phyloP scores from a whole-genome alignment of 768 basidiomycete species.

The Tricholoma bakamatsutake region DNA sequence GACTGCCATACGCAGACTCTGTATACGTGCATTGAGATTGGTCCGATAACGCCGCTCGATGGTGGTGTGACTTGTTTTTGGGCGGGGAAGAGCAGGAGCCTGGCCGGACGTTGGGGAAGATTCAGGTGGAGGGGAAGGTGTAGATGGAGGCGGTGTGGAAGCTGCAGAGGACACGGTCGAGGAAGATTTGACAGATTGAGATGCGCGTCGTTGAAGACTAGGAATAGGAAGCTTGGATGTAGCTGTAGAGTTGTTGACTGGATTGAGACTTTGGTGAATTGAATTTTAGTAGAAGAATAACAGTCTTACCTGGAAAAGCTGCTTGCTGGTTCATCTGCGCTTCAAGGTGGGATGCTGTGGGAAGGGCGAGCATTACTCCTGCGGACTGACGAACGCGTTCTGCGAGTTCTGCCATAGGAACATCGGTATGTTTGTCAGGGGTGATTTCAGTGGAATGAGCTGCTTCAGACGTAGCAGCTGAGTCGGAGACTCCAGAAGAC shows the following conservation, averaged over 20 bases:
- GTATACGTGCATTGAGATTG: constrained; percentile 83
- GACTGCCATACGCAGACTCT: constrained; percentile 72
- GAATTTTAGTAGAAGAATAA: neutral
- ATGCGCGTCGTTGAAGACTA: constrained; percentile 26
- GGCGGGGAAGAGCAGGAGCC: constrained; percentile 17
- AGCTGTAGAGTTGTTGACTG: constrained; percentile 13
- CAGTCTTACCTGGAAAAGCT: constrained; percentile 17
- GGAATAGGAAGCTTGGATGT: constrained; percentile 33
- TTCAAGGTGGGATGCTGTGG: constrained; percentile 31
- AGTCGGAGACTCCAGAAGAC: constrained; percentile 46
- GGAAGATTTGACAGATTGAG: constrained; percentile 17
- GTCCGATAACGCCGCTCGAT: constrained; percentile 87
- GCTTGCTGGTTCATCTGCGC: constrained; percentile 17
- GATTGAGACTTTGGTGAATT: neutral
- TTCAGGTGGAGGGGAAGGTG: constrained; percentile 22
- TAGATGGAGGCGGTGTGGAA: constrained; percentile 36
- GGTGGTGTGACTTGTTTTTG: constrained; percentile 88
- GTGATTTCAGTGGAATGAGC: constrained; percentile 19
- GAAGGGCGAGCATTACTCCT: constrained; percentile 50
- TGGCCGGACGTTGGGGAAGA: constrained; percentile 10
- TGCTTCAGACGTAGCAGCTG: constrained; percentile 22
- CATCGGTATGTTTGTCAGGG: constrained; percentile 14
- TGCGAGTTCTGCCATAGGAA: constrained; percentile 39
- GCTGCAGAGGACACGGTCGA: constrained; percentile 30
- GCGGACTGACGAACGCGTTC: constrained; percentile 47